Percentiles rank a stretch among this genome's conserved stretches.
Evolutionary conservation across 495 filamentous ascomycete species (phyloP).

Genomic region (Mytilinidion resinicola): DNA sequence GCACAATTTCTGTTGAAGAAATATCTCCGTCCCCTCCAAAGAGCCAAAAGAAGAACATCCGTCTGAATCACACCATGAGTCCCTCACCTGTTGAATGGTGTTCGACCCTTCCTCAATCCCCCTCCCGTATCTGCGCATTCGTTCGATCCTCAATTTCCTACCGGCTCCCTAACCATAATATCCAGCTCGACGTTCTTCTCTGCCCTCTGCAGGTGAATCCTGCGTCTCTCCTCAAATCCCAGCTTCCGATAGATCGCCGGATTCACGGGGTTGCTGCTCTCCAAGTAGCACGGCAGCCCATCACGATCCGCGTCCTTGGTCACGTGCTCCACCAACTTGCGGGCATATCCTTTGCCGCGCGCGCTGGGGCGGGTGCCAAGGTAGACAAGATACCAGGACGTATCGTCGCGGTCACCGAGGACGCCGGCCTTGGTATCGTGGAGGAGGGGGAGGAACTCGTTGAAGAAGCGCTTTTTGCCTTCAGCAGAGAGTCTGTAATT

Average conservation of each 20-base stretch:
- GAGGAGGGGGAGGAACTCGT: slow-evolving; percentile 68
- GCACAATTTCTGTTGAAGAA: slow-evolving; percentile 23
- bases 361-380: slow-evolving; percentile 62
- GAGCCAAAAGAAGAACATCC: background rate
- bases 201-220: slow-evolving; percentile 54
- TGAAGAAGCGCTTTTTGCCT: slow-evolving; percentile 64
- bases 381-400: slow-evolving; percentile 71
- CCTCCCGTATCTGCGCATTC: slow-evolving; percentile 1
- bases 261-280: slow-evolving; percentile 63
- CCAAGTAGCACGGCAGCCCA: slow-evolving; percentile 61
- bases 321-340: slow-evolving; percentile 59
- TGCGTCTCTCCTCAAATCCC: slow-evolving; percentile 56
- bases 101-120: background rate
- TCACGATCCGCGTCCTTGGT: slow-evolving; percentile 59
- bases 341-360: slow-evolving; percentile 62
- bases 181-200: slow-evolving; percentile 58
- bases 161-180: slow-evolving; percentile 70
- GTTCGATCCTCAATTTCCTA: background rate
- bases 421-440: slow-evolving; percentile 62
- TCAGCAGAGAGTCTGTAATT: slow-evolving; percentile 64
- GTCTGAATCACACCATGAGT: background rate
- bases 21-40: background rate
- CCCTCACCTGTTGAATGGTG: slow-evolving; percentile 19
- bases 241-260: slow-evolving; percentile 61
- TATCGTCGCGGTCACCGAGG: slow-evolving; percentile 55